These are phyloP conservation scores for Populus tomentosa DNA, from an alignment of 441 rosid species.

Conservation along the genomic window DNA sequence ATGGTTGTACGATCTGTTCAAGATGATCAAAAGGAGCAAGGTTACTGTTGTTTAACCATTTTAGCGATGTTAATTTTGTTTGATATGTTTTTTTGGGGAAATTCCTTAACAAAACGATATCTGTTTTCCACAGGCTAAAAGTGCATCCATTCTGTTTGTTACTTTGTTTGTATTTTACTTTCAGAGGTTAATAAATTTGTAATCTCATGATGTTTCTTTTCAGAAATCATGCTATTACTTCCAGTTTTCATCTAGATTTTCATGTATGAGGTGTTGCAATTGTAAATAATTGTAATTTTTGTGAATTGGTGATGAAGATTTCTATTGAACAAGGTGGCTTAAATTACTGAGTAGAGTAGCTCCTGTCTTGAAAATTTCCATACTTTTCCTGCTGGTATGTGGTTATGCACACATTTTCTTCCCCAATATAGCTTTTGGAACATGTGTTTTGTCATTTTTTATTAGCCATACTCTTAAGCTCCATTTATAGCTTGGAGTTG, in stretches of 20 bases:
- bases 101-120: too few species aligned
- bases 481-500: too few species aligned
- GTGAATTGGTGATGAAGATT: neutral
- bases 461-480: too few species aligned
- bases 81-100: neutral
- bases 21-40: conserved; percentile 99
- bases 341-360: neutral
- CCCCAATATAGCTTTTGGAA: neutral
- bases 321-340: neutral
- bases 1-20: conserved; percentile 93
- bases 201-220: neutral
- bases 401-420: neutral
- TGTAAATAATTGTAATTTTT: neutral
- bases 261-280: neutral
- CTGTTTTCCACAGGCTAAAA: neutral
- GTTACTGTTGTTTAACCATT: conserved; percentile 32
- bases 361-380: neutral
- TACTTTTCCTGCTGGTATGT: neutral
- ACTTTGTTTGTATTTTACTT: neutral
- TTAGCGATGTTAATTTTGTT: neutral
- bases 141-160: neutral
- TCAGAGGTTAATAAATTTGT: neutral
- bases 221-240: neutral
- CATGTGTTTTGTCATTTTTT: neutral
- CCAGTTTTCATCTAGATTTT: neutral